Percentiles rank a stretch among this genome's conserved stretches.
These are phyloP conservation scores for Tilletia indica DNA, from an alignment of 1,284 basidiomycete genomes.

Conservation along the genomic window DNA sequence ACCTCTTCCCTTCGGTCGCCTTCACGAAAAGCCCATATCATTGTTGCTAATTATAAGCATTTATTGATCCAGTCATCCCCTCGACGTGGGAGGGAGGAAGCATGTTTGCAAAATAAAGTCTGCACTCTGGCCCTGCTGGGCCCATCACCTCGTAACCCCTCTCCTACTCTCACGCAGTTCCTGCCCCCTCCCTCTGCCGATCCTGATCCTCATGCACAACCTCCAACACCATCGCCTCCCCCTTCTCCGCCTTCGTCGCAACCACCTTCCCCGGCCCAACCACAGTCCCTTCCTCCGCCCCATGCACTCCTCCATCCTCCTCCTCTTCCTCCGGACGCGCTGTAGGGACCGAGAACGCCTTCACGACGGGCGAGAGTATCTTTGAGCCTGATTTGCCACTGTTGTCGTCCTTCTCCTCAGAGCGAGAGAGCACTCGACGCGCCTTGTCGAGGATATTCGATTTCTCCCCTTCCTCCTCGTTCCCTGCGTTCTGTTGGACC, in stretches of 20 bases:
- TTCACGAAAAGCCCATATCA: no score
- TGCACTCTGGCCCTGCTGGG: no score
- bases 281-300: not conserved
- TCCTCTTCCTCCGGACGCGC: not conserved
- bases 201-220: not conserved
- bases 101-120: no score
- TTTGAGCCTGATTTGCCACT: not conserved
- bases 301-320: not conserved
- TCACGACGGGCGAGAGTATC: not conserved
- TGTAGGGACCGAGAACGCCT: not conserved
- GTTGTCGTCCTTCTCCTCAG: not conserved
- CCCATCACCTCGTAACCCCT: no score
- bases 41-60: no score
- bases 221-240: slow-evolving; percentile 3
- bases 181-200: not conserved
- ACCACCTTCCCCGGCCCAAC: not conserved
- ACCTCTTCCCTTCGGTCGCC: no score
- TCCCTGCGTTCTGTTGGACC: no score
- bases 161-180: no score
- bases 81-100: no score
- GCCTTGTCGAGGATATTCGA: no score
- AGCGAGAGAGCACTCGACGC: not conserved
- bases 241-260: not conserved
- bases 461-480: no score
- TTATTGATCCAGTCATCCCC: no score